Evolutionary conservation across 257 asterid genomes (phyloP), one percentile per base, ranked within the genome.

Genomic region (Lavandula angustifolia): DNA sequence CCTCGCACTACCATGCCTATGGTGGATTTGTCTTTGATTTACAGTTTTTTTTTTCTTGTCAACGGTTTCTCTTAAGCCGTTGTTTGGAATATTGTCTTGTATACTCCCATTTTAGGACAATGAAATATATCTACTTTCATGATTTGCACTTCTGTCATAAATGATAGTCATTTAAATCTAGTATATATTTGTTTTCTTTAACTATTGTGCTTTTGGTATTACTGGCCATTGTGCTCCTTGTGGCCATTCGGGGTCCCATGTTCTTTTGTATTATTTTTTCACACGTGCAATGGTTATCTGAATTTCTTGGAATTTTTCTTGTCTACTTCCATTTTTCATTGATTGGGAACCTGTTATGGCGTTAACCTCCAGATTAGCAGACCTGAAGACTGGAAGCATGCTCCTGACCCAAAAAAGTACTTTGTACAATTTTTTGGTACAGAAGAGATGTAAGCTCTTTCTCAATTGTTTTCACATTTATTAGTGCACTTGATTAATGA

Each of bases 401-500:
- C 80, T 60, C 91, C 96, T 60, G 98, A 92, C 67, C 89, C 97
- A 13, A 89, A 79, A 73, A 89, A 92, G 83, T 82, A 80, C 80
- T 92, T 92, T 49, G 98, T 92, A 60, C 86, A 84, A 65, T 92
- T 92, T 82, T 92, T 73, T 70, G 98, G 98, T 60, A 92, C 98
- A 68, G 43, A 41, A 73, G 97, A 92, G 80, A 89, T 92, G 98
- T 92, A 84, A 84, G 97, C 64, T 68, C 57, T 50, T 72, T 61
- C 66, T 42, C 32, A 22, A 12, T 50, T 51, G 55, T 53, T 43
- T 43, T 44, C 51, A 55, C 64, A 37, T 56, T 64, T 69, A 12
- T 53, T 14, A 14, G 42, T 37, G 56, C 18, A 11, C 32, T 70
- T 68, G 61, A 37, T 64, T 60, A 44, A 38, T 14, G 33, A 64